phyloP scores from a whole-genome alignment of 345 rosid species.

The Mangifera indica region DNA sequence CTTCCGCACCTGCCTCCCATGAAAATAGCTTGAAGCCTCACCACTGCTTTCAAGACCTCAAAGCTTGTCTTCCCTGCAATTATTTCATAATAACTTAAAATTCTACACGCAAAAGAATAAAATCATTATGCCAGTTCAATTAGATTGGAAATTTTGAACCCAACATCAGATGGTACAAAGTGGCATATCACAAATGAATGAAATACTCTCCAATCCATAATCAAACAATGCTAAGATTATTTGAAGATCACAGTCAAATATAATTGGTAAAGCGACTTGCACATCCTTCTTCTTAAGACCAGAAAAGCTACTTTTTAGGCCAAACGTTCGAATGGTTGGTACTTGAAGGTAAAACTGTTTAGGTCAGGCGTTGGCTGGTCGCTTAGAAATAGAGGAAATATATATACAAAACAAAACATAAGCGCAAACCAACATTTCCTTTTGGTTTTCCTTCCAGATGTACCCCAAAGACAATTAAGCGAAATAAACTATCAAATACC shows the following conservation, averaged over 20 bases:
- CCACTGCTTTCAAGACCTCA: conserved; percentile 85
- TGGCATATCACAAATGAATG: no score
- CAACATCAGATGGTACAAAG: neutral
- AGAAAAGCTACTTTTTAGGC: neutral
- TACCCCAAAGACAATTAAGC: neutral
- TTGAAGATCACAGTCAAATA: neutral
- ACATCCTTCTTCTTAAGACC: neutral
- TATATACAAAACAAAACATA: neutral
- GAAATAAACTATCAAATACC: neutral
- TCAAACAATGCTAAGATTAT: no score
- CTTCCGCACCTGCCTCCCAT: conserved; percentile 77
- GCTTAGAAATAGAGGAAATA: neutral
- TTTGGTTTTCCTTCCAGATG: neutral
- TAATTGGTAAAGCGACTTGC: neutral
- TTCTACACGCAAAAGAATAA: neutral
- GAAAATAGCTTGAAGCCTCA: conserved; percentile 87
- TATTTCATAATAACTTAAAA: neutral
- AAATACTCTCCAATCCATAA: no score
- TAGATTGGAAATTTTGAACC: conserved; percentile 12
- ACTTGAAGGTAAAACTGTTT: neutral
- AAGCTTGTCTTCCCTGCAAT: conserved; percentile 73
- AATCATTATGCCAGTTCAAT: neutral
- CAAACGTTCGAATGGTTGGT: neutral
- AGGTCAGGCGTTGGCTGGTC: no score
- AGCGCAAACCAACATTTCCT: neutral